Evolutionary conservation across 805 yeast species (phyloP), one percentile per base, ranked within the genome.

Genomic region (Torulaspora gathmanii): DNA sequence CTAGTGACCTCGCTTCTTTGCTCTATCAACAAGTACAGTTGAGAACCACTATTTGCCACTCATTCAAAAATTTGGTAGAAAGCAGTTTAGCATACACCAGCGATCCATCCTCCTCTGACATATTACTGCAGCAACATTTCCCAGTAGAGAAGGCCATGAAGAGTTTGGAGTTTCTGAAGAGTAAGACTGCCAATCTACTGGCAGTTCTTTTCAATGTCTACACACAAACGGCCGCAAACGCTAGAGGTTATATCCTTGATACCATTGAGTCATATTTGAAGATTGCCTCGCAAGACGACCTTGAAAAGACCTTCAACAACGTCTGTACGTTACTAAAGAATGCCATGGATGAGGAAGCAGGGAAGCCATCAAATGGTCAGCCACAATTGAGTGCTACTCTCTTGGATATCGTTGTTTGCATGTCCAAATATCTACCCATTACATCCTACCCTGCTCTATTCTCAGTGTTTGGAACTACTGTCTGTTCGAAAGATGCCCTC

Each of bases 141-240:
- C 77, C 93, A 11, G 65, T 73, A 20, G 65, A 67, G 11, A 71
- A 76, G 46, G 77, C 96, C 2, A 60, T 69, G 42, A 57, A 72
- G 39, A 81, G 84, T 55, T 52, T 89, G 42, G 75, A 77, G 49
- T 86, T 78, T 55, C 69, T 91, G 46, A 69, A 86, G 0, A 44
- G 78, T 0, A 82, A 78, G 51, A 79, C 95, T 4, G 67, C 86
- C 4, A 90, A 93, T 53, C 61, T 93, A 40, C 71, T 93, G 41
- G 84, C 95, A 10, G 96, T 89, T 16, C 70, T 93, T 40, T 87
- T 91, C 73, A 93, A 93, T 58, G 95, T 93, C 13, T 93, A 86
- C 67, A 79, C 91, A n/a, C 90, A 89, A 54, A 89, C 97, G 9
- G 69, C 79, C 36, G 83, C 93, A 30, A 93, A 86, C 43, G 77